Evolutionary conservation across 2,329 filamentous ascomycete species (phyloP).

Genomic region (Colletotrichum sp.): DNA sequence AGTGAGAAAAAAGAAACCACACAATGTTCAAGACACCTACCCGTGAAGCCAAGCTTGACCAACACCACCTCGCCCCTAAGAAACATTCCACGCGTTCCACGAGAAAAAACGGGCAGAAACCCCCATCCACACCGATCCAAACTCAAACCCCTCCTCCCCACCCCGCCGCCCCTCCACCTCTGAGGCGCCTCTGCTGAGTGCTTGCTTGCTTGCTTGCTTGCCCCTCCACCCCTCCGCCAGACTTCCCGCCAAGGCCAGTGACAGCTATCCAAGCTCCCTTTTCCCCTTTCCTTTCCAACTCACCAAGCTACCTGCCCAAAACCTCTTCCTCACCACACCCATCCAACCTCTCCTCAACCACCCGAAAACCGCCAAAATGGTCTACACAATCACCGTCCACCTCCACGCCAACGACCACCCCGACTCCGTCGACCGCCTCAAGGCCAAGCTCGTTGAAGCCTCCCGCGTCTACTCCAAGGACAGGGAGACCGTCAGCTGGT

Average conservation of each 20-base stretch:
- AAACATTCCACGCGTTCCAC: neutral
- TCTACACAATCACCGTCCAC: conserved; percentile 73
- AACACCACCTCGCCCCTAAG: neutral
- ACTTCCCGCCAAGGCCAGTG: neutral
- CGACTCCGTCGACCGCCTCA: conserved; percentile 68
- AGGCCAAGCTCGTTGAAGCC: conserved; percentile 77
- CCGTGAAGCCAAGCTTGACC: neutral
- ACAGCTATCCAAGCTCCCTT: neutral
- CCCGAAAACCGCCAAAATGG: conserved; percentile 50
- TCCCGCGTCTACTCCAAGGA: conserved; percentile 74
- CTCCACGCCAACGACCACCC: conserved; percentile 72
- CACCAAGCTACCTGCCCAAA: neutral
- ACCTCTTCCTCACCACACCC: neutral
- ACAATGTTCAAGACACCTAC: neutral
- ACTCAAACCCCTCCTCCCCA: neutral
- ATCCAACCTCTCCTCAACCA: neutral
- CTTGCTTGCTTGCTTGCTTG: neutral
- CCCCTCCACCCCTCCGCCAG: conserved; percentile 7
- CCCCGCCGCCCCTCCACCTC: neutral
- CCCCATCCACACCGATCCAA: neutral
- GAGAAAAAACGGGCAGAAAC: neutral
- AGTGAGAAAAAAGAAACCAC: neutral
- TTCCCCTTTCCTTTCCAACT: neutral
- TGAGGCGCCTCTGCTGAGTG: neutral
- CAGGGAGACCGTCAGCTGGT: conserved; percentile 73